phyloP scores from a whole-genome alignment of 305 asterid species.

The Fraxinus floribunda region DNA sequence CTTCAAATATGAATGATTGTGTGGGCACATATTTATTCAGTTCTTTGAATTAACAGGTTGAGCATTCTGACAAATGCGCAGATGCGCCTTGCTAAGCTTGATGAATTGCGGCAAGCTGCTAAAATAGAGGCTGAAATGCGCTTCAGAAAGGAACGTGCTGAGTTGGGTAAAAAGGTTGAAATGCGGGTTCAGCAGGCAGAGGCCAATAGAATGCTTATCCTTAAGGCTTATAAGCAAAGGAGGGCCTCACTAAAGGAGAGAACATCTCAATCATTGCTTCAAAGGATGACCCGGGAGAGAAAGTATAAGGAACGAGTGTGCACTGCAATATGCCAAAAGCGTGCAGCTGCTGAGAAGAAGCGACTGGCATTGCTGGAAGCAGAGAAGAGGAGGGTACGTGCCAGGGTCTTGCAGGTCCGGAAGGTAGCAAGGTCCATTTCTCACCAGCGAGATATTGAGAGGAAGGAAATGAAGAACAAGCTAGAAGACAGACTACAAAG shows the following conservation, averaged over 20 bases:
- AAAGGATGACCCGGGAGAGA: conserved; percentile 76
- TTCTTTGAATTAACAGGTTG: conserved; percentile 48
- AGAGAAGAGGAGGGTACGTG: conserved; percentile 76
- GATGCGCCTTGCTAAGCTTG: conserved; percentile 85
- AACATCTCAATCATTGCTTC: conserved; percentile 69
- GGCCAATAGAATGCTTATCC: conserved; percentile 75
- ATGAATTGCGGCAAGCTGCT: conserved; percentile 87
- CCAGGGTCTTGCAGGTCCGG: conserved; percentile 69
- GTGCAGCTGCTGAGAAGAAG: conserved; percentile 88
- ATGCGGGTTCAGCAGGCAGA: conserved; percentile 83
- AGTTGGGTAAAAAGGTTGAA: conserved; percentile 78
- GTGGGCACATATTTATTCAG: background rate
- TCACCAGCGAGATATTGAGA: conserved; percentile 73
- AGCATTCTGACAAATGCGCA: conserved; percentile 72
- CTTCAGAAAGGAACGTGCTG: conserved; percentile 69
- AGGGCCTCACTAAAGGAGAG: conserved; percentile 82
- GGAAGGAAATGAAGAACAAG: conserved; percentile 69
- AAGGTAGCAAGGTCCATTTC: conserved; percentile 64
- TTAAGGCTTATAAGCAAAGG: conserved; percentile 71
- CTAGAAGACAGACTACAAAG: conserved; percentile 75
- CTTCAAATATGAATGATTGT: background rate
- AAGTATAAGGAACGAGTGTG: conserved; percentile 83
- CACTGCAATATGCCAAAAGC: conserved; percentile 81
- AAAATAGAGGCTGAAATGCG: conserved; percentile 77
- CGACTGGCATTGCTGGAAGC: conserved; percentile 80